These are phyloP conservation scores for Aspergillus chevalieri DNA, from an alignment of 2,329 filamentous ascomycete genomes.

Conservation along the genomic window DNA sequence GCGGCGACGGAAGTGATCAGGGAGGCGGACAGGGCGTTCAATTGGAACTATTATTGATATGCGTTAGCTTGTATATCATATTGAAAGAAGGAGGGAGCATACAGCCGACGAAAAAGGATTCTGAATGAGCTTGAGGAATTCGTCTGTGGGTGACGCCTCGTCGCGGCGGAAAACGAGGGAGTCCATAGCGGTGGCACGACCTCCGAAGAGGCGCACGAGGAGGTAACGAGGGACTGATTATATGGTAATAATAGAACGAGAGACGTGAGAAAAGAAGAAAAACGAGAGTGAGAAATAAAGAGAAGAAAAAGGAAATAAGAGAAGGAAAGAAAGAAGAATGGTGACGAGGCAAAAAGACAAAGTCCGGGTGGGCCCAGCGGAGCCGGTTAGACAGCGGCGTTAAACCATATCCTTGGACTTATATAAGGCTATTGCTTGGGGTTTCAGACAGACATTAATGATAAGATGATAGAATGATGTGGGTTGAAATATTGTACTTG, in stretches of 20 bases:
- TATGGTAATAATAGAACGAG: slow-evolving; percentile 9
- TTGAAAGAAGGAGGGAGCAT: slow-evolving; percentile 12
- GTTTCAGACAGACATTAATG: too few relatives aligned
- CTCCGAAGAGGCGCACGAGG: neutral
- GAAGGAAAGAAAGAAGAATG: slow-evolving; percentile 1
- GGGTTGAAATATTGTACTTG: too few relatives aligned
- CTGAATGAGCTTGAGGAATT: slow-evolving; percentile 40
- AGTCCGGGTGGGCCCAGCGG: too few relatives aligned
- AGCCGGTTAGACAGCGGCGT: too few relatives aligned
- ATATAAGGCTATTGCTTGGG: too few relatives aligned
- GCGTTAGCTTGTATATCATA: neutral
- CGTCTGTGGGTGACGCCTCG: slow-evolving; percentile 22
- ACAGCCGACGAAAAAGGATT: slow-evolving; percentile 42
- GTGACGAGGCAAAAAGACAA: slow-evolving; percentile 7
- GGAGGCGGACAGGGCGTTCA: slow-evolving; percentile 67
- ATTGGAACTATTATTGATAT: slow-evolving; percentile 41
- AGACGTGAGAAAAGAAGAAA: neutral
- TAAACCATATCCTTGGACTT: too few relatives aligned
- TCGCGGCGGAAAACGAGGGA: slow-evolving; percentile 17
- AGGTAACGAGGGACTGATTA: slow-evolving; percentile 9
- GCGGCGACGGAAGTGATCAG: slow-evolving; percentile 73
- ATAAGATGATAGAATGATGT: too few relatives aligned
- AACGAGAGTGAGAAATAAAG: slow-evolving; percentile 6
- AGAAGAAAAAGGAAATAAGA: slow-evolving; percentile 8
- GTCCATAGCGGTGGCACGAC: slow-evolving; percentile 22